Percentiles rank a stretch among this genome's conserved stretches.
Evolutionary conservation across 2,329 filamentous ascomycete species (phyloP).

Genomic region (Neurospora crassa): DNA sequence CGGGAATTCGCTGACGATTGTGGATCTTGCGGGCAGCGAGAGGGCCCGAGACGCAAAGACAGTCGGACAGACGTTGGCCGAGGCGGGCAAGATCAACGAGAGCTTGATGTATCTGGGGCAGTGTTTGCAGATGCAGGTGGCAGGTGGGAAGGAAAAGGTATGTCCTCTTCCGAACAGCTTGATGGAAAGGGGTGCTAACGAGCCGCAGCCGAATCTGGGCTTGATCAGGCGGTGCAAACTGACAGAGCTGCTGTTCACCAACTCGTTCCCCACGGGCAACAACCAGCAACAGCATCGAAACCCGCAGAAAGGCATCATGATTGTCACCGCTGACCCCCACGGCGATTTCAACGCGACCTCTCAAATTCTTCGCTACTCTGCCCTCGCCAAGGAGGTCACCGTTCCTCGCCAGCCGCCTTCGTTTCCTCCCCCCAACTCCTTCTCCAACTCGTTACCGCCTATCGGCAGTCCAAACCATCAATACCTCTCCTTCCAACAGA

Average conservation of each 20-base stretch:
- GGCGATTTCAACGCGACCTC: conserved; percentile 96
- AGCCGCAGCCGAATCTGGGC: conserved; percentile 54
- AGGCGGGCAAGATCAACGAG: conserved; percentile 97
- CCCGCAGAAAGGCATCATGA: conserved; percentile 87
- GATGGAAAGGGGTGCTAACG: not conserved
- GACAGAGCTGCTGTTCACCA: conserved; percentile 78
- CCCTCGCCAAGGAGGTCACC: conserved; percentile 84
- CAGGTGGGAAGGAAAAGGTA: conserved; percentile 67
- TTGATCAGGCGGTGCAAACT: conserved; percentile 79
- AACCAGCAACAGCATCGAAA: conserved; percentile 42
- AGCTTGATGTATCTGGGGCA: conserved; percentile 97
- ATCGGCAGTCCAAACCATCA: conserved; percentile 28
- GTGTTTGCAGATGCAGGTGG: conserved; percentile 90
- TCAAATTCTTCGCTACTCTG: conserved; percentile 90
- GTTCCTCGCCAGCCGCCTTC: conserved; percentile 52
- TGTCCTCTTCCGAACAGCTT: conserved; percentile 9
- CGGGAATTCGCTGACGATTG: conserved; percentile 73
- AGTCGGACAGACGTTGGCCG: conserved; percentile 79
- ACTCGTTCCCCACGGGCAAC: conserved; percentile 63
- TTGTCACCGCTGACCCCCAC: conserved; percentile 85
- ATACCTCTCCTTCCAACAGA: conserved; percentile 46
- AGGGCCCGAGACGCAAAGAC: conserved; percentile 90
- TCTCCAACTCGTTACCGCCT: conserved; percentile 26
- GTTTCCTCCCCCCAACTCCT: conserved; percentile 14
- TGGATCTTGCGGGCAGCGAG: conserved; percentile 89